phyloP scores from a whole-genome alignment of 768 basidiomycete genomes.

The Tylopilus plumbeoviolaceoides region DNA sequence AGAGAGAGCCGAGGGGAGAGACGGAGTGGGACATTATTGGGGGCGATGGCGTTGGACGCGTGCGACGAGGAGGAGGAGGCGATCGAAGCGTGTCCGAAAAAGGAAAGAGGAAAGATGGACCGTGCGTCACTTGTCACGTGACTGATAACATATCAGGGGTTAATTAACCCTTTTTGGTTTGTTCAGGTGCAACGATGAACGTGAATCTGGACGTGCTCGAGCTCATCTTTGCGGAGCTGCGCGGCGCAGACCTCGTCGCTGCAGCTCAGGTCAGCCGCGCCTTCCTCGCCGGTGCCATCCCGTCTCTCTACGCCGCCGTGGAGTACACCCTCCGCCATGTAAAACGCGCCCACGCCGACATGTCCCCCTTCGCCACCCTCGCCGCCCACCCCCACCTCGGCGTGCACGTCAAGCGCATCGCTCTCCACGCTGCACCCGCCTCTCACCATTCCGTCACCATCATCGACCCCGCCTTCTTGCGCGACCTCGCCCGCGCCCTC shows the following conservation, averaged over 20 bases:
- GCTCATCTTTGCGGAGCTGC: constrained; percentile 55
- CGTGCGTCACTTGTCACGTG: constrained; percentile 22
- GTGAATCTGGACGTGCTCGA: constrained; percentile 72
- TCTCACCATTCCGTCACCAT: constrained; percentile 29
- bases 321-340: constrained; percentile 50
- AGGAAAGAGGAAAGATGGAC: constrained; percentile 16
- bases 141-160: constrained; percentile 7
- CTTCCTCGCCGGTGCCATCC: constrained; percentile 61
- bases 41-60: constrained; percentile 7
- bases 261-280: constrained; percentile 62
- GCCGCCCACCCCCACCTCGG: constrained; percentile 48
- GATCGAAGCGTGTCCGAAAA: constrained; percentile 18
- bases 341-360: no score
- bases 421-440: constrained; percentile 47
- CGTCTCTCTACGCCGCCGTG: constrained; percentile 56
- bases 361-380: no score
- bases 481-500: constrained; percentile 49
- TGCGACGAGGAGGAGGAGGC: constrained; percentile 21
- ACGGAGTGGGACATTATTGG: constrained; percentile 27
- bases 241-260: constrained; percentile 51
- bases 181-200: constrained; percentile 48
- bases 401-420: constrained; percentile 56
- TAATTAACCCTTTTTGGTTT: neutral
- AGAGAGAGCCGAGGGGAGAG: constrained; percentile 54
- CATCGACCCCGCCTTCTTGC: constrained; percentile 45